These are phyloP conservation scores for Colletotrichum lindemuthianum DNA, from an alignment of 2,329 filamentous ascomycete species.

Conservation along the genomic window DNA sequence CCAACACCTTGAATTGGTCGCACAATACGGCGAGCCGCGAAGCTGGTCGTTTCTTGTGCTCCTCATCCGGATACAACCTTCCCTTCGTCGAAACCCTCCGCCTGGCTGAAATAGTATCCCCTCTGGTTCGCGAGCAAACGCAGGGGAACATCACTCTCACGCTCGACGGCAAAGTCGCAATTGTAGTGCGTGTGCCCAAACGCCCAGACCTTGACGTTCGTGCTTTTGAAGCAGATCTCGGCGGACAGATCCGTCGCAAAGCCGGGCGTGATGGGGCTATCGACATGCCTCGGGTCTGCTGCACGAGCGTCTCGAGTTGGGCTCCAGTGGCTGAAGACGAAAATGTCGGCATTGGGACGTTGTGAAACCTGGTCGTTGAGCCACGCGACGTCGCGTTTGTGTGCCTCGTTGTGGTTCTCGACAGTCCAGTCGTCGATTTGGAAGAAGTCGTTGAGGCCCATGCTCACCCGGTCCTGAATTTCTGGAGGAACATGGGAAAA, in stretches of 20 bases:
- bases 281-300: conserved; percentile 46
- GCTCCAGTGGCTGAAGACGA: conserved; percentile 56
- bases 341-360: conserved; percentile 40
- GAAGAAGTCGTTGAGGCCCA: conserved; percentile 63
- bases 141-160: conserved; percentile 37
- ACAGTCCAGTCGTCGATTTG: conserved; percentile 53
- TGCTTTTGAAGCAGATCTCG: conserved; percentile 50
- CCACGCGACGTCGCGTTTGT: conserved; percentile 54
- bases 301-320: conserved; percentile 48
- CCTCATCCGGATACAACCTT: conserved; percentile 35
- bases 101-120: conserved; percentile 52
- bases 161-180: conserved; percentile 48
- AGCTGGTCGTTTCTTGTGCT: too few relatives aligned
- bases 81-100: conserved; percentile 45
- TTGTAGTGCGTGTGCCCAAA: conserved; percentile 61
- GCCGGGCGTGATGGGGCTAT: conserved; percentile 43
- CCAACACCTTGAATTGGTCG: too few relatives aligned
- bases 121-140: conserved; percentile 52
- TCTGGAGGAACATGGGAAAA: conserved; percentile 57
- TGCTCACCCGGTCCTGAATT: conserved; percentile 49
- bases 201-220: conserved; percentile 53
- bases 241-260: conserved; percentile 54
- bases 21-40: too few relatives aligned
- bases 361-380: conserved; percentile 49
- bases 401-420: conserved; percentile 48